phyloP scores from a whole-genome alignment of 2,329 filamentous ascomycete genomes.

The Graphiopsis chlorocephala region DNA sequence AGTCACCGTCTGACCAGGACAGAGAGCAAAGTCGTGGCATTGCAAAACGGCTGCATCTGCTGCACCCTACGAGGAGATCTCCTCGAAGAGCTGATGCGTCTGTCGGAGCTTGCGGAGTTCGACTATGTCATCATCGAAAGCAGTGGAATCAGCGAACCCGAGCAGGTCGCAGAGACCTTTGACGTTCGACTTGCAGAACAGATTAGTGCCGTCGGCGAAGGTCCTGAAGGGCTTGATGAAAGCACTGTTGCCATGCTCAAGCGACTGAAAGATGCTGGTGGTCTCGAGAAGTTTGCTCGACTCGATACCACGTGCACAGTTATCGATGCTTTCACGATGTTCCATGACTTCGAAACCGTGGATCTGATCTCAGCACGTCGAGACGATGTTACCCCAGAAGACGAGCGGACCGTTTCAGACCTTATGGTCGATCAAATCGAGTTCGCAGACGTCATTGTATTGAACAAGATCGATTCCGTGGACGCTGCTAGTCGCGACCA shows the following conservation, averaged over 20 bases:
- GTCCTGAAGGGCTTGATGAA: slow-evolving; percentile 22
- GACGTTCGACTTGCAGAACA: slow-evolving; percentile 51
- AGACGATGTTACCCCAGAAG: slow-evolving; percentile 60
- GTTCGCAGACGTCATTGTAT: slow-evolving; percentile 69
- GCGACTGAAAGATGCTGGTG: slow-evolving; percentile 51
- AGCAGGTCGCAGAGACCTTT: slow-evolving; percentile 73
- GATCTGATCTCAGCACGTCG: slow-evolving; percentile 65
- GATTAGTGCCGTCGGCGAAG: slow-evolving; percentile 32
- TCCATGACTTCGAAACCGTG: slow-evolving; percentile 68
- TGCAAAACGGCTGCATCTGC: slow-evolving; percentile 64
- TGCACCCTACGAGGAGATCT: slow-evolving; percentile 71
- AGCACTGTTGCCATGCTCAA: slow-evolving; percentile 27
- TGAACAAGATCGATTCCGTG: slow-evolving; percentile 68
- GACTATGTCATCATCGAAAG: slow-evolving; percentile 73
- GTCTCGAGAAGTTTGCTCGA: slow-evolving; percentile 62
- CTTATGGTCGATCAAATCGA: slow-evolving; percentile 76
- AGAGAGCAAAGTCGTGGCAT: slow-evolving; percentile 33
- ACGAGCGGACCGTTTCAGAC: slow-evolving; percentile 71
- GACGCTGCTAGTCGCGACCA: slow-evolving; percentile 38
- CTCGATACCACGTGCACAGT: slow-evolving; percentile 72
- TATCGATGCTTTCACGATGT: slow-evolving; percentile 70
- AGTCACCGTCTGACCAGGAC: slow-evolving; percentile 33
- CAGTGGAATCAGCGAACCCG: slow-evolving; percentile 68
- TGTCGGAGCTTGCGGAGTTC: slow-evolving; percentile 61
- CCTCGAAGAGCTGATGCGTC: slow-evolving; percentile 64